phyloP scores from a whole-genome alignment of 257 asterid genomes.

The Fraxinus pennsylvanica region DNA sequence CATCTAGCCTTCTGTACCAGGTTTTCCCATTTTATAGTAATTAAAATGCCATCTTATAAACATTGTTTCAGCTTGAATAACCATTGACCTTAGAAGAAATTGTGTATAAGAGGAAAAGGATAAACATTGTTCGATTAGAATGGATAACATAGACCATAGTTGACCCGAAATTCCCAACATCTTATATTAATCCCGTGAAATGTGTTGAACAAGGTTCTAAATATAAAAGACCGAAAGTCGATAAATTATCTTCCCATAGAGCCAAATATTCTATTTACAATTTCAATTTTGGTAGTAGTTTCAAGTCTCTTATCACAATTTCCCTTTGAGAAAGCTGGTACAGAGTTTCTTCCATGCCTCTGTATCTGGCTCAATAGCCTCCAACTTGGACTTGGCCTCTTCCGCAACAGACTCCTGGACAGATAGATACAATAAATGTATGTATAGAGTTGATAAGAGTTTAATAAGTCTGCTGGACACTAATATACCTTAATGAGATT shows the following conservation, averaged over 20 bases:
- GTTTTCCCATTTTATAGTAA: too few relatives aligned
- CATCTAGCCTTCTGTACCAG: too few relatives aligned
- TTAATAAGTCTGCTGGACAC: not conserved
- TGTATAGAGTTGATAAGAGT: not conserved
- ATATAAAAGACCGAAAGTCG: not conserved
- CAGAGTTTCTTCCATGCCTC: slow-evolving; percentile 82
- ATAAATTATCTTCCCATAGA: slow-evolving; percentile 4
- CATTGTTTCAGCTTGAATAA: not conserved
- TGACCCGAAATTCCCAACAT: not conserved
- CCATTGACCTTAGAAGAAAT: not conserved
- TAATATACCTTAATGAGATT: slow-evolving; percentile 47
- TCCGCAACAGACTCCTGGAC: slow-evolving; percentile 59
- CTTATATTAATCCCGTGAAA: not conserved
- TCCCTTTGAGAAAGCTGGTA: slow-evolving; percentile 77
- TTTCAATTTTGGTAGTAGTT: not conserved
- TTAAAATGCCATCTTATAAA: too few relatives aligned
- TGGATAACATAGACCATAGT: not conserved
- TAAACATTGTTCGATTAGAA: not conserved
- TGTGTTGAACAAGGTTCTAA: too few relatives aligned
- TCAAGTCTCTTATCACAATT: slow-evolving; percentile 42
- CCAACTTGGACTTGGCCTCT: slow-evolving; percentile 55
- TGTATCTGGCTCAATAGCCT: slow-evolving; percentile 57
- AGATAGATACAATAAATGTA: not conserved
- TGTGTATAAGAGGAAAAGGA: not conserved
- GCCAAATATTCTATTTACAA: slow-evolving; percentile 41